These are phyloP conservation scores for Ophiostoma quercus DNA, from an alignment of 2,329 filamentous ascomycete genomes.

Conservation along the genomic window DNA sequence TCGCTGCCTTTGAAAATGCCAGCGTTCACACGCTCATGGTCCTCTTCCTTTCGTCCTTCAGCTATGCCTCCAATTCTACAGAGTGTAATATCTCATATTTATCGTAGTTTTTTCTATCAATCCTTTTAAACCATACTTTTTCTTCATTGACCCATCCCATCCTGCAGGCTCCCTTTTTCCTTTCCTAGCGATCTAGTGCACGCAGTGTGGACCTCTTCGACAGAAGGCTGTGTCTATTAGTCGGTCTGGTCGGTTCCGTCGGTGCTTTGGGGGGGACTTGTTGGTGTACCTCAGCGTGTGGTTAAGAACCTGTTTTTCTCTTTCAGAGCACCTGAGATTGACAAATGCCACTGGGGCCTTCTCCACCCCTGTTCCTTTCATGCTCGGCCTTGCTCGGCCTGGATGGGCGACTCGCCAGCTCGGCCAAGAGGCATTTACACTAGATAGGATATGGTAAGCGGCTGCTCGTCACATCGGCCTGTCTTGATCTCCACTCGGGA, in stretches of 20 bases:
- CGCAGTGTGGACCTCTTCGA: not conserved
- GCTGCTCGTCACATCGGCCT: constrained; percentile 9
- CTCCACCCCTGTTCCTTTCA: not conserved
- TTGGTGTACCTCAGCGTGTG: not conserved
- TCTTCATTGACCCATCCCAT: not conserved
- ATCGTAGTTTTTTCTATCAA: not conserved
- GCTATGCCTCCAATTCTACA: not conserved
- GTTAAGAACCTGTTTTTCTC: constrained; percentile 9
- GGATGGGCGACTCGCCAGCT: not conserved
- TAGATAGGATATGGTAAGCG: not conserved
- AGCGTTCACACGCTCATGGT: not conserved
- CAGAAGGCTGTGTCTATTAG: not conserved
- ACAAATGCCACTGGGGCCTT: not conserved
- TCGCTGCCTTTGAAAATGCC: not conserved
- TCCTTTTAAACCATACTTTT: not conserved
- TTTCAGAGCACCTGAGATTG: not conserved
- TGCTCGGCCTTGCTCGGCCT: not conserved
- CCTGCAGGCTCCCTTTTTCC: not conserved
- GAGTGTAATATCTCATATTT: not conserved
- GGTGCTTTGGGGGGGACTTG: not conserved
- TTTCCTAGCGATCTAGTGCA: not conserved
- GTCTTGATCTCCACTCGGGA: not conserved
- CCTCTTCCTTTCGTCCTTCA: not conserved
- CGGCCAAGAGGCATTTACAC: not conserved
- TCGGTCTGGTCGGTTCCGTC: constrained; percentile 12